Conservation (phyloP, 2,329 filamentous ascomycete species). For the Hymenoscyphus linearis region DNA sequence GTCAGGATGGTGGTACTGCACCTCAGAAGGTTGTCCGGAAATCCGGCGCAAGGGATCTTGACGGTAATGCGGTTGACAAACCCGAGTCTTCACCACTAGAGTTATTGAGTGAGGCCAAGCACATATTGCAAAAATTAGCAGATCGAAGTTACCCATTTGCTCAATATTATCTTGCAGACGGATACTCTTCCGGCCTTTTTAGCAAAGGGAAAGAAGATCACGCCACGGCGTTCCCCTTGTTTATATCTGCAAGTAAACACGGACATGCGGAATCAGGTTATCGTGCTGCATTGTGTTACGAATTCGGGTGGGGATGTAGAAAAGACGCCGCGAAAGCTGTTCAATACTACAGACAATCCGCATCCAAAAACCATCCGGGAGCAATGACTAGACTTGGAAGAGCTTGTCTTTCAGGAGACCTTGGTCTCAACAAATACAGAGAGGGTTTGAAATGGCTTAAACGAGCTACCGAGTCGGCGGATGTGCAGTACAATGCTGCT, state of each 20-base stretch:
- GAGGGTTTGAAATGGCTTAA: slow-evolving; percentile 98
- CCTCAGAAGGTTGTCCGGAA: slow-evolving; percentile 37
- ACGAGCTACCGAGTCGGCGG: slow-evolving; percentile 82
- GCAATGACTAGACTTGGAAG: slow-evolving; percentile 89
- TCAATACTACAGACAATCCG: slow-evolving; percentile 85
- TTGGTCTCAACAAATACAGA: slow-evolving; percentile 78
- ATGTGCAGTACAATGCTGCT: slow-evolving; percentile 85
- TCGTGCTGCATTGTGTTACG: slow-evolving; percentile 88
- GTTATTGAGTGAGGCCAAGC: slow-evolving; percentile 78
- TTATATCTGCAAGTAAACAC: slow-evolving; percentile 90
- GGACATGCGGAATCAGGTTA: slow-evolving; percentile 96
- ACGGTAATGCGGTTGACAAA: slow-evolving; percentile 42
- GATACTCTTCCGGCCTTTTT: slow-evolving; percentile 89
- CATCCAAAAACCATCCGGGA: slow-evolving; percentile 90
- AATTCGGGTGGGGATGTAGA: slow-evolving; percentile 94
- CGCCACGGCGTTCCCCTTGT: slow-evolving; percentile 85
- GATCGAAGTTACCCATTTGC: slow-evolving; percentile 92
- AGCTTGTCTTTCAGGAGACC: slow-evolving; percentile 82
- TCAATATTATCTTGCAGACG: slow-evolving; percentile 95
- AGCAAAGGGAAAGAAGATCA: slow-evolving; percentile 92
- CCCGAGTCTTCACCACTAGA: slow-evolving; percentile 54
- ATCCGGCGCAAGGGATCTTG: slow-evolving; percentile 40
- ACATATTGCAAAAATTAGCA: slow-evolving; percentile 79
- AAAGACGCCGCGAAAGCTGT: slow-evolving; percentile 88
- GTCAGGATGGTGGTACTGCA: slow-evolving; percentile 38